Evolutionary conservation across 2,329 filamentous ascomycete genomes (phyloP).

Genomic region (Penicillium freii): DNA sequence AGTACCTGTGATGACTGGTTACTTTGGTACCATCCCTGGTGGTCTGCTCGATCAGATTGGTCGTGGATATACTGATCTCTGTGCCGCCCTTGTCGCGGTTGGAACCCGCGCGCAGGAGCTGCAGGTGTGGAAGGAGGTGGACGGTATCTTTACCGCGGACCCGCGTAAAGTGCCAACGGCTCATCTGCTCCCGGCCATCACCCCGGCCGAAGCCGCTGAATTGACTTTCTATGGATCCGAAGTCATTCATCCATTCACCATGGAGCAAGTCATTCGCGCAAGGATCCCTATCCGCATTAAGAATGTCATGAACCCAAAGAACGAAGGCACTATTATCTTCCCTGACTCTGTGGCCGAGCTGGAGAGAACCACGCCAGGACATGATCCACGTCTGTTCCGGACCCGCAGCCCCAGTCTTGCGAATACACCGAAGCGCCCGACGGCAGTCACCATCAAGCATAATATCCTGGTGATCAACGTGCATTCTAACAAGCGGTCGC

Average conservation of each 20-base stretch:
- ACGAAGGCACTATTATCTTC: conserved; percentile 64
- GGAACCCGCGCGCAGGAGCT: conserved; percentile 83
- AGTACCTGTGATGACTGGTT: conserved; percentile 82
- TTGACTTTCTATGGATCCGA: conserved; percentile 93
- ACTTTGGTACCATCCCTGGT: conserved; percentile 90
- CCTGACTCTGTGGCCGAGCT: conserved; percentile 65
- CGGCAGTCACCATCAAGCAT: conserved; percentile 94
- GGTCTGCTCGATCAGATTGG: conserved; percentile 89
- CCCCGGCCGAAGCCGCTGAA: conserved; percentile 91
- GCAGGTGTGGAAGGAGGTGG: conserved; percentile 98
- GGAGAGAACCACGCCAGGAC: conserved; percentile 51
- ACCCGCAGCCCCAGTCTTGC: conserved; percentile 49
- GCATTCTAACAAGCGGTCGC: conserved; percentile 93
- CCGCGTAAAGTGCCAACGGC: conserved; percentile 89
- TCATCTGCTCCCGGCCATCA: conserved; percentile 82
- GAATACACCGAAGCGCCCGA: conserved; percentile 68
- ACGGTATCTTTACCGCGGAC: conserved; percentile 87
- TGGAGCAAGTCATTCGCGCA: conserved; percentile 80
- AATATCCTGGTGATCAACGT: conserved; percentile 97
- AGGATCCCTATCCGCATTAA: conserved; percentile 67
- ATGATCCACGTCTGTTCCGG: conserved; percentile 56
- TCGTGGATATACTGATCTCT: conserved; percentile 94
- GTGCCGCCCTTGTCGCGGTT: conserved; percentile 86
- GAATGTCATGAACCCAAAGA: conserved; percentile 66
- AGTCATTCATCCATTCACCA: conserved; percentile 97